Evolutionary conservation across 108 stramenopile species (phyloP), one percentile per base, ranked within the genome.

Genomic region (Stephanodiscus minutulus): DNA sequence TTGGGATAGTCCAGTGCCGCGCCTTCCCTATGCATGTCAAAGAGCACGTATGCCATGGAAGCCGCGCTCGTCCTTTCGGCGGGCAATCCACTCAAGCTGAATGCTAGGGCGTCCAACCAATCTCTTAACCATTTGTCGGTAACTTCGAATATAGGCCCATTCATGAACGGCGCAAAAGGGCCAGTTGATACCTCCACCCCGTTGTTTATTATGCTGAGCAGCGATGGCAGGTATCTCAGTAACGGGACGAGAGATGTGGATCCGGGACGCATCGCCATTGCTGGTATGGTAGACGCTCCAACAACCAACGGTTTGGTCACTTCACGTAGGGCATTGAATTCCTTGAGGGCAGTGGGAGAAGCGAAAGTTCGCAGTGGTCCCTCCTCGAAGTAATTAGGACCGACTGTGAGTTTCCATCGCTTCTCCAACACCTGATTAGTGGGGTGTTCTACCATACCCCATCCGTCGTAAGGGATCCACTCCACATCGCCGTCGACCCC

Each of bases 91-190:
- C 83, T 87, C 49, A 97, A 77, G 43, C 89, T 88, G 72, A 97
- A 97, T n/a, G 95, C 94, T 62, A 97, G 72, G n/a, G 91, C 90
- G 65, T 97, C 95, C 28, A 97, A 79, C 95, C 95, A 97, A 72
- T 88, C 69, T 66, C 94, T 81, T 55, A 97, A 63, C 90, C 95
- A 97, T 18, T 65, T 82, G 75, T 95, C 87, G 25, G 66, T 89
- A 9, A 92, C 91, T 22, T 70, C 69, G 73, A 83, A 91, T 21
- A 86, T 76, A 12, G 93, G 93, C 37, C 59, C 59, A 37, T 94
- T 87, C 70, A 91, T 90, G 79, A 84, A 94, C 6, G 93, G 81
- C 17, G 49, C 86, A 74, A 94, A 94, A 8, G 91, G 85, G 24
- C 91, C 91, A 11, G 84, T 88, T 7, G 85, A 72, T 12, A 64